Evolutionary conservation across 83 land plant genomes (phyloP).

Genomic region (Larix sibirica): DNA sequence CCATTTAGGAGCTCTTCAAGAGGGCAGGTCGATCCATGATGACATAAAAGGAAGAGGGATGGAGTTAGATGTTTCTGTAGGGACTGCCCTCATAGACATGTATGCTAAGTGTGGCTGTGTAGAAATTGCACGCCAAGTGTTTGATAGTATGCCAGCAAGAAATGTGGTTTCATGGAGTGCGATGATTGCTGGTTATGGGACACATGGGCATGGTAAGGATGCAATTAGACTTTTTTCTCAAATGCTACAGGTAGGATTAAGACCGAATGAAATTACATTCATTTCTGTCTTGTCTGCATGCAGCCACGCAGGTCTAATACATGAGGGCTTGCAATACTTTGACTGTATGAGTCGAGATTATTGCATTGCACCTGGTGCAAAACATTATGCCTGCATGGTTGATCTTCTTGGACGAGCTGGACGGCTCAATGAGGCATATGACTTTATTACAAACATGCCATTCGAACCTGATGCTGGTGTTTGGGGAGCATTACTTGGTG

Average conservation of each 20-base stretch:
- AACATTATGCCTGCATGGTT: conserved; percentile 52
- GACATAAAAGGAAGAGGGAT: neutral
- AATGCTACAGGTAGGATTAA: neutral
- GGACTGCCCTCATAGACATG: conserved; percentile 1
- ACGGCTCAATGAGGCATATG: conserved; percentile 27
- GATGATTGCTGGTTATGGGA: neutral
- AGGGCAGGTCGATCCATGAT: neutral
- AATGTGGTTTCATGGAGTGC: neutral
- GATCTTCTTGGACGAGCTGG: conserved; percentile 52
- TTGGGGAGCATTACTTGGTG: conserved; percentile 43
- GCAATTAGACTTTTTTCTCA: neutral
- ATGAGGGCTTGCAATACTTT: conserved; percentile 34
- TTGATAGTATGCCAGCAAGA: neutral
- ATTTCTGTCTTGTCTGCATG: conserved; percentile 4
- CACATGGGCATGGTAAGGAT: conserved; percentile 3
- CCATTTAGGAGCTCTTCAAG: neutral
- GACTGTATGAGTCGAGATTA: conserved; percentile 32
- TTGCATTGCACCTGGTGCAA: conserved; percentile 30
- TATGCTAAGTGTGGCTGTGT: neutral
- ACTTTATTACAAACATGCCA: conserved; percentile 36
- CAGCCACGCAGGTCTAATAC: conserved; percentile 41
- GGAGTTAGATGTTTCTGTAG: neutral
- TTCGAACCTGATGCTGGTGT: conserved; percentile 31
- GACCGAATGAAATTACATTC: neutral
- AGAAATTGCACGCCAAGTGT: neutral